Conservation (phyloP, 1,284 basidiomycete genomes). For the Neonothopanus nambi region DNA sequence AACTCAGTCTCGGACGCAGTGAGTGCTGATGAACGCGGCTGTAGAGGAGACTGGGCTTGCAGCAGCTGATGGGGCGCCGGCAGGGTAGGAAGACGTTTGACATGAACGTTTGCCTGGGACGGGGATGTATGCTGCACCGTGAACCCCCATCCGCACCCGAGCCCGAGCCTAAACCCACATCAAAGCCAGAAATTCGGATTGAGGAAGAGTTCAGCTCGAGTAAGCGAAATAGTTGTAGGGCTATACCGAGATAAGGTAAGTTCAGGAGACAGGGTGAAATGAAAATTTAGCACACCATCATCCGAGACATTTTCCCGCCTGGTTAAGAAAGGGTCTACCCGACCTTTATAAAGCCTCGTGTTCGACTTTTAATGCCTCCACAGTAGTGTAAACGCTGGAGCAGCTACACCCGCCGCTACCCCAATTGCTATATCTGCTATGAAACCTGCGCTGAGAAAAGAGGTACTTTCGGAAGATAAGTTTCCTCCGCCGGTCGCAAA, state of each 20-base stretch:
- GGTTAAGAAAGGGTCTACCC: slow-evolving; percentile 4
- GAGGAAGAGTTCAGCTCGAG: too few relatives aligned
- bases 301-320: background rate
- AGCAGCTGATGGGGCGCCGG: too few relatives aligned
- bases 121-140: too few relatives aligned
- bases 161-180: too few relatives aligned
- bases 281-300: background rate
- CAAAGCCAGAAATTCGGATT: too few relatives aligned
- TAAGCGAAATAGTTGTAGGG: too few relatives aligned
- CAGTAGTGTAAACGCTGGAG: slow-evolving; percentile 1
- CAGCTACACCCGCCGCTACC: slow-evolving; percentile 7
- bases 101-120: too few relatives aligned
- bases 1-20: too few relatives aligned
- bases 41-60: too few relatives aligned
- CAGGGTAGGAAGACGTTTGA: too few relatives aligned
- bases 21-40: background rate
- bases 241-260: too few relatives aligned
- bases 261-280: background rate
- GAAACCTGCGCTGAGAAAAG: slow-evolving; percentile 15
- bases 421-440: slow-evolving; percentile 22
- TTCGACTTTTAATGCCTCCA: background rate
- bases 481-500: background rate
- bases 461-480: background rate
- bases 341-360: background rate
- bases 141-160: too few relatives aligned